These are phyloP conservation scores for Cryptosporidium ubiquitum DNA, from an alignment of 169 alveolate genomes.

Conservation along the genomic window DNA sequence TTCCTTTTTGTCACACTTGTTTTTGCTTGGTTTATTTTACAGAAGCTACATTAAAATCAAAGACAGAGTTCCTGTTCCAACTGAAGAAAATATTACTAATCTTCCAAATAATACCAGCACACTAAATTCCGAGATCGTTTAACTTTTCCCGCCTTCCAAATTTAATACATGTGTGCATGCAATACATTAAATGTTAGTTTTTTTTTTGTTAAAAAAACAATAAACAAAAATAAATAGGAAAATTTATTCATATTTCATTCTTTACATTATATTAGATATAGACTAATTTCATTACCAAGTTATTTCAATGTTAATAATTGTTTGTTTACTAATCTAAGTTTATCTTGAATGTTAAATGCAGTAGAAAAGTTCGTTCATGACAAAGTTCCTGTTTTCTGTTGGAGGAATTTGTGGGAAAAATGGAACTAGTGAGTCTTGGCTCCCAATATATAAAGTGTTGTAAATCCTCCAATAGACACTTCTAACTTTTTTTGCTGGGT, in stretches of 20 bases:
- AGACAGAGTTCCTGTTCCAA: neutral
- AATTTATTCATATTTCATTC: too few relatives aligned
- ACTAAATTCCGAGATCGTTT: neutral
- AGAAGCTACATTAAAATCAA: neutral
- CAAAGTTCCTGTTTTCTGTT: neutral
- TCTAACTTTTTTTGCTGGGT: slow-evolving; percentile 99
- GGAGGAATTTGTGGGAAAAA: slow-evolving; percentile 86
- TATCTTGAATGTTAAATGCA: neutral
- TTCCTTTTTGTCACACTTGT: neutral
- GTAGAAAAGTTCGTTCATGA: slow-evolving; percentile 10
- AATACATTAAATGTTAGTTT: too few relatives aligned
- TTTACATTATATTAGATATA: too few relatives aligned
- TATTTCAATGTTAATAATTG: too few relatives aligned
- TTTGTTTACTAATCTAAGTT: too few relatives aligned
- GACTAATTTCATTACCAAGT: too few relatives aligned
- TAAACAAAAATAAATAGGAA: too few relatives aligned
- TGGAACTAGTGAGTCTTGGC: slow-evolving; percentile 97
- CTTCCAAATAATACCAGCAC: too few relatives aligned
- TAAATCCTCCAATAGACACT: slow-evolving; percentile 96
- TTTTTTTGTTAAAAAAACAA: too few relatives aligned
- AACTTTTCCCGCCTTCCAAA: too few relatives aligned
- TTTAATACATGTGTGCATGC: too few relatives aligned
- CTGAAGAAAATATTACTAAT: neutral
- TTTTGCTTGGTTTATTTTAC: neutral
- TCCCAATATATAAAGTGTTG: slow-evolving; percentile 98